These are phyloP conservation scores for Pyrenochaeta sp. DNA, from an alignment of 2,329 filamentous ascomycete genomes.

Conservation along the genomic window DNA sequence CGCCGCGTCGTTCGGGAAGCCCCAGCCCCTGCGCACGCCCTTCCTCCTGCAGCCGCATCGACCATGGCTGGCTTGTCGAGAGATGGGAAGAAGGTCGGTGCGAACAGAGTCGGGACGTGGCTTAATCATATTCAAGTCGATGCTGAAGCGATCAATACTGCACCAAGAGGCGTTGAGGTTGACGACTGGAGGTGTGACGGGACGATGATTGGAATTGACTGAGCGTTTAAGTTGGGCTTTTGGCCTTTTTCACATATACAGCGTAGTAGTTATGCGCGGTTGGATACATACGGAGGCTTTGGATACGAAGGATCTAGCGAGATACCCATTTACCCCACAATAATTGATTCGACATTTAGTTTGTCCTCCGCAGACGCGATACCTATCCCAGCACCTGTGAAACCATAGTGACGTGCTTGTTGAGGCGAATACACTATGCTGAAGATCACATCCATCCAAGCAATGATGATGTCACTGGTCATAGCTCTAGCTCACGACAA, in stretches of 20 bases:
- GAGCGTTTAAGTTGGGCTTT: conserved; percentile 21
- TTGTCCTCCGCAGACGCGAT: not conserved
- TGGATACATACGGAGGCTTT: not conserved
- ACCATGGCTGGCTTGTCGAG: conserved; percentile 49
- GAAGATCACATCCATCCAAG: not conserved
- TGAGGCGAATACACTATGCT: not conserved
- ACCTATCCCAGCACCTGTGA: not conserved
- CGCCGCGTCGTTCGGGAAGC: conserved; percentile 36
- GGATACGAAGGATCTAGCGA: conserved; percentile 2
- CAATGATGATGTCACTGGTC: conserved; percentile 12
- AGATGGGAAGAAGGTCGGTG: conserved; percentile 46
- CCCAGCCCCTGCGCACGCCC: conserved; percentile 14
- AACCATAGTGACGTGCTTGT: conserved; percentile 7
- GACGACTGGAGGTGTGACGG: conserved; percentile 48
- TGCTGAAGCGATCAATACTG: conserved; percentile 45
- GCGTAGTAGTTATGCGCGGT: not conserved
- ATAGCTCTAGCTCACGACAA: conserved; percentile 5
- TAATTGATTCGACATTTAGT: not conserved
- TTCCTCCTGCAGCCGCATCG: conserved; percentile 30
- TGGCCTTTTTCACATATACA: conserved; percentile 2
- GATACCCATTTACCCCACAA: conserved; percentile 3
- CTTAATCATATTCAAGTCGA: conserved; percentile 48
- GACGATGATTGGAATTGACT: conserved; percentile 47
- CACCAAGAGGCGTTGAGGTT: conserved; percentile 42
- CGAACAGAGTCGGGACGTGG: conserved; percentile 51